A percentile compares a stretch with the other conserved stretches of the same genome.
Conservation (phyloP, 2,329 filamentous ascomycete species). For the Cladophialophora chaetospira region DNA sequence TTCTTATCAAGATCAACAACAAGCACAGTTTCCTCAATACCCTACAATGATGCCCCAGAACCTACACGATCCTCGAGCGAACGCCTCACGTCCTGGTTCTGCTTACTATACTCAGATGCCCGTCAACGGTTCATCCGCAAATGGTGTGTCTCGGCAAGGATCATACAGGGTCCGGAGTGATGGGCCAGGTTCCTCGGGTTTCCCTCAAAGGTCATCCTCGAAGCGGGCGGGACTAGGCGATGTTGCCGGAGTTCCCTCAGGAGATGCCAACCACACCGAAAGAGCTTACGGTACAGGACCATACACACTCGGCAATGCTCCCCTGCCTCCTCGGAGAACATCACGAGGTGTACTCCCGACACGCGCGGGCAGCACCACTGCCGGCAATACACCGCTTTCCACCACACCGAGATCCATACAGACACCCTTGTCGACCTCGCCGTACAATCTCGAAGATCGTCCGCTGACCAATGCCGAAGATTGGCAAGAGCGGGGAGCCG, state of each 20-base stretch:
- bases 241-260: constrained; percentile 62
- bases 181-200: constrained; percentile 57
- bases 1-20: constrained; percentile 48
- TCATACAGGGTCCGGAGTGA: constrained; percentile 62
- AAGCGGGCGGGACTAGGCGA: constrained; percentile 55
- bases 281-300: constrained; percentile 67
- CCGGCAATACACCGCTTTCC: constrained; percentile 31
- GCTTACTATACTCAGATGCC: constrained; percentile 49
- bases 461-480: constrained; percentile 74
- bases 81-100: constrained; percentile 49
- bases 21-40: constrained; percentile 46
- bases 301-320: constrained; percentile 59
- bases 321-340: constrained; percentile 72
- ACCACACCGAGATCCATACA: constrained; percentile 33
- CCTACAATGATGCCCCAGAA: constrained; percentile 47
- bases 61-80: constrained; percentile 41
- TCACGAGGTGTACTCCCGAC: constrained; percentile 69
- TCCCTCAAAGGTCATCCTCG: constrained; percentile 63
- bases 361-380: constrained; percentile 28
- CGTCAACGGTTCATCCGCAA: constrained; percentile 42
- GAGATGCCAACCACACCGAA: constrained; percentile 70
- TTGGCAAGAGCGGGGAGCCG: constrained; percentile 95
- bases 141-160: constrained; percentile 40
- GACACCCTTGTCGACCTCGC: constrained; percentile 43
- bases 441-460: constrained; percentile 61